Evolutionary conservation across 257 asterid species (phyloP).

Genomic region (Forsythia suspensa): DNA sequence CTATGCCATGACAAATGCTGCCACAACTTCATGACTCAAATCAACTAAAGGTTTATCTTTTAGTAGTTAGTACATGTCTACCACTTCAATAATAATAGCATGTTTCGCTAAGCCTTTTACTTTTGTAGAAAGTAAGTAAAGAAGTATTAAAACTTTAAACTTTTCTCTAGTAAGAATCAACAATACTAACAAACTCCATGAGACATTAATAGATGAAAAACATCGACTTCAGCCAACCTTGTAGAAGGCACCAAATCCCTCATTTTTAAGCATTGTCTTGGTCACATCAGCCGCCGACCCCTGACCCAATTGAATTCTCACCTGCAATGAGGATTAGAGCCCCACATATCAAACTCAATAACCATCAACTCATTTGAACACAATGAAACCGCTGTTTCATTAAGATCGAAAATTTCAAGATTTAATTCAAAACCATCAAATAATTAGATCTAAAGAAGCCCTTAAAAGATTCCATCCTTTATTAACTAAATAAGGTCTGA

Average conservation of each 20-base stretch:
- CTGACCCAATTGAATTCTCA: constrained; percentile 95
- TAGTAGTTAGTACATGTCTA: not conserved
- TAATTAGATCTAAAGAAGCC: constrained; percentile 27
- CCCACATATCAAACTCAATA: constrained; percentile 19
- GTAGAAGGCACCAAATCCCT: constrained; percentile 85
- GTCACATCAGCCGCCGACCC: constrained; percentile 86
- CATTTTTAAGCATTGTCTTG: constrained; percentile 73
- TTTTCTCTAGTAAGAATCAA: not conserved
- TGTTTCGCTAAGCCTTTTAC: no score
- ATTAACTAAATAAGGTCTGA: not conserved
- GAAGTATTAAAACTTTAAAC: not conserved
- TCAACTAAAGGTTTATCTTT: not conserved
- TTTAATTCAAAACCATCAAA: not conserved
- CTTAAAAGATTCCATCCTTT: not conserved
- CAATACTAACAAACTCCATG: not conserved
- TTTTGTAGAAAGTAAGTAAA: no score
- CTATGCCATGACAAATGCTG: not conserved
- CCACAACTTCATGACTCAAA: not conserved
- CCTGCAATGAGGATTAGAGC: constrained; percentile 45
- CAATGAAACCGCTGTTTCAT: not conserved
- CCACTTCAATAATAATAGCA: not conserved
- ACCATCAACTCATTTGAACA: constrained; percentile 18
- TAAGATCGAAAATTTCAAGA: not conserved
- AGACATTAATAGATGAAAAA: no score
- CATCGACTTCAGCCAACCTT: constrained; percentile 50